Evolutionary conservation across 108 stramenopile species (phyloP), one percentile per base, ranked within the genome.

Genomic region (Nannochloropsis oceanica): DNA sequence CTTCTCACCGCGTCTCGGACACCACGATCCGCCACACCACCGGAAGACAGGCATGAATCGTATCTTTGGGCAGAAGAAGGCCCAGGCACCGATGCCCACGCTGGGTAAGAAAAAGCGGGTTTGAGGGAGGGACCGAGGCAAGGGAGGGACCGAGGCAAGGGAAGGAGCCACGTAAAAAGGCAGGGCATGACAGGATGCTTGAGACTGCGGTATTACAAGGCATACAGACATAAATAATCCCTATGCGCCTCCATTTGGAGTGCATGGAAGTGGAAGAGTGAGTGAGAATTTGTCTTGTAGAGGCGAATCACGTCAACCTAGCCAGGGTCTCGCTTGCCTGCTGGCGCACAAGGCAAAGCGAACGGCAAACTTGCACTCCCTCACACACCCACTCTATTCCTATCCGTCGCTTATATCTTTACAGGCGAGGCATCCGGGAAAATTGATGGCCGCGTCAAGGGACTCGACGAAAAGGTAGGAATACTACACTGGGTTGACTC

Each of bases 61-160:
- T 18, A 81, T 88, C 11, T 88, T 88, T 25, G 87, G 87, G 9
- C 84, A 88, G 44, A 88, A 88, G 80, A 88, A 85, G 44, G 81
- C 79, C 2, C 22, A 24, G 27, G 87, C 43, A 25, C 87, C 87
- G 18, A 84, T 84, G 10, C 87, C 87, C 9, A 79, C 87, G 25
- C 46, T 88, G 27, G 24, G 80, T 73, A 73, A 73, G 59, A n/a
- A 73, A 18, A n/a, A 73, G 22, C 18, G 59, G 59, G 10, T n/a
- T 3, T 9, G 9, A n/a, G 59, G 59, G 59, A 73, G n/a, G 59
- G 59, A n/a, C 8, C 22, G n/a, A 73, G 59, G 59, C n/a, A n/a
- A n/a, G 59, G 59, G 59, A 73, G n/a, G 59, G 59, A n/a, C 8
- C 22, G n/a, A 73, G 59, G 59, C 59, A 73, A 73, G 59, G 59